Base-by-base conservation (phyloP, 441 rosid genomes). In the Theobroma grandiflorum region DNA sequence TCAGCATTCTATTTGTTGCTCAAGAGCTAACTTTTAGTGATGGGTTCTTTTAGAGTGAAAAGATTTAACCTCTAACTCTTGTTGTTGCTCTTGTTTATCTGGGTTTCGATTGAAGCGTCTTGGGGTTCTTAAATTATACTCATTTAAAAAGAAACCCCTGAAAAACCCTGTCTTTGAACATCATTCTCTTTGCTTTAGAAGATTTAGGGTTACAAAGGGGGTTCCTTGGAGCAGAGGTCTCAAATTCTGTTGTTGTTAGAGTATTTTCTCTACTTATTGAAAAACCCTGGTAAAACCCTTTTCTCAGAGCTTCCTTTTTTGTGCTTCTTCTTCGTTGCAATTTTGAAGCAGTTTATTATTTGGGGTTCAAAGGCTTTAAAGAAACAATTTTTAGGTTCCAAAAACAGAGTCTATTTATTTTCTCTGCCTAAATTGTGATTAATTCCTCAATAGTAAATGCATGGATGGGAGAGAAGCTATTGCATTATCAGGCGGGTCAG, bases 401-500 rank as follows among this genome's bases (percentile, higher is more conserved):
- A 74, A 79, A 68, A 64, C 77, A 31, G 18, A 85, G 70, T 53
- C 1, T 16, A 67, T 16, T 11, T 64, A 22, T 85, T 74, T 77
- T 9, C 65, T 87, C 75, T 81, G 14, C 15, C 5, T 75, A 68
- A 81, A 78, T 38, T 63, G 71, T 80, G 73, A 80, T 75, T 61
- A 50, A 45, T 84, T 61, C 52, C 42, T 59, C 53, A 71, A 66
- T 67, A 72, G 92, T 95, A 89, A 88, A 95, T 97, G 98, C 92
- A 97, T 97, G 99, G 99, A 97, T 89, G 97, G 97, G 71, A 91
- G 96, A 92, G 99, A 94, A 89, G 99, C 94, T 71, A 94, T 94
- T 95, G 80, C 94, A 85, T 89, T 94, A 74, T 87, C 99, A 78
- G 90, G 94, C 85, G 94, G 94, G 40, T 90, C 98, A 80, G 61